Evolutionary conservation across 768 basidiomycete genomes (phyloP).

Genomic region (Lyophyllum decastes): DNA sequence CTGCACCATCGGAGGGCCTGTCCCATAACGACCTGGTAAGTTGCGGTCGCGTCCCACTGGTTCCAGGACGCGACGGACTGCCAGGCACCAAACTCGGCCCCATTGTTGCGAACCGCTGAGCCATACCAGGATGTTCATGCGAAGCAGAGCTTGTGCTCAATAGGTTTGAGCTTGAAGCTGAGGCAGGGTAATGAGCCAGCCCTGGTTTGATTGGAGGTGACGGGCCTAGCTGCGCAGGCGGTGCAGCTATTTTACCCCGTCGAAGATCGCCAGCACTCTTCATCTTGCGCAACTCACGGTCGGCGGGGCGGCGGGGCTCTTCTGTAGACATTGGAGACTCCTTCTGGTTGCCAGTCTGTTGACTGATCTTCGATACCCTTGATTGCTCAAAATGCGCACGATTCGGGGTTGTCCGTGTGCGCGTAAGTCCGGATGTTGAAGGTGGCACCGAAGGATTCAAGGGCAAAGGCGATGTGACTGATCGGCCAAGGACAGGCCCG

Average conservation of each 20-base stretch:
- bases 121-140: conserved; percentile 33
- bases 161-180: conserved; percentile 72
- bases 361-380: conserved; percentile 34
- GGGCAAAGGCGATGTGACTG: conserved; percentile 49
- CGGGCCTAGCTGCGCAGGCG: conserved; percentile 27
- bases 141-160: conserved; percentile 39
- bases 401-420: conserved; percentile 79
- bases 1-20: conserved; percentile 35
- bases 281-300: conserved; percentile 77
- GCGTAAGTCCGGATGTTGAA: conserved; percentile 49
- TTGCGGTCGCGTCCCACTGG: conserved; percentile 36
- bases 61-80: conserved; percentile 36
- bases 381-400: conserved; percentile 49
- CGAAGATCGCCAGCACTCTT: conserved; percentile 85
- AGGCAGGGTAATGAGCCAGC: conserved; percentile 54
- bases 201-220: conserved; percentile 33
- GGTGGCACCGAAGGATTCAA: conserved; percentile 26
- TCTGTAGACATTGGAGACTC: conserved; percentile 28
- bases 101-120: conserved; percentile 70
- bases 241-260: conserved; percentile 36
- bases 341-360: conserved; percentile 23
- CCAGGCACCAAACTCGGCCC: conserved; percentile 51
- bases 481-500: conserved; percentile 50
- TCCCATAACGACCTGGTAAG: conserved; percentile 56
- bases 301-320: conserved; percentile 43